A percentile compares a stretch with the other conserved stretches of the same genome.
Conservation (phyloP, 2,329 filamentous ascomycete species). For the Ophiostoma populinum region DNA sequence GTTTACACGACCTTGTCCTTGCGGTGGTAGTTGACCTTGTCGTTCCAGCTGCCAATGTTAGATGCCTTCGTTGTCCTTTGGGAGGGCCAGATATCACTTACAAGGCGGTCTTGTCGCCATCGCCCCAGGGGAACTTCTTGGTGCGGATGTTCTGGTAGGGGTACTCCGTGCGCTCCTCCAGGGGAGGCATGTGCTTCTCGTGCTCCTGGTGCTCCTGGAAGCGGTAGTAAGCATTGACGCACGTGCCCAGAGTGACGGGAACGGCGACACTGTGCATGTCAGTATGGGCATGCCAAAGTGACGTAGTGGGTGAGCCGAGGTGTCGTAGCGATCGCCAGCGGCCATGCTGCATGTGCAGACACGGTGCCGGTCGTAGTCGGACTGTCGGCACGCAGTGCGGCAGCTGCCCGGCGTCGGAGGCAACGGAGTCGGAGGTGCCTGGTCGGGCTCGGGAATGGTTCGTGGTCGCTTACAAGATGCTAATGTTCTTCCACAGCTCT, state of each 20-base stretch:
- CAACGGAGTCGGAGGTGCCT: no score
- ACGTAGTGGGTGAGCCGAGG: no score
- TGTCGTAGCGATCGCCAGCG: no score
- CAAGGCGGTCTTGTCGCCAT: slow-evolving; percentile 62
- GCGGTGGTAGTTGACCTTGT: slow-evolving; percentile 92
- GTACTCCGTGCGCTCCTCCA: slow-evolving; percentile 87
- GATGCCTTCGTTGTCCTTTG: neutral
- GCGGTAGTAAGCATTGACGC: slow-evolving; percentile 72
- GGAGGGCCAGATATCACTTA: slow-evolving; percentile 5
- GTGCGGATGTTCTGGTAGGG: slow-evolving; percentile 93
- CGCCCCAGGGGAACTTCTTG: slow-evolving; percentile 90
- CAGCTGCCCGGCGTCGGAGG: no score
- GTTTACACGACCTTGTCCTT: slow-evolving; percentile 47
- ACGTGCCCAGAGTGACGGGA: slow-evolving; percentile 53
- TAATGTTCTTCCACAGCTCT: slow-evolving; percentile 95
- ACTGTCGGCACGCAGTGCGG: no score
- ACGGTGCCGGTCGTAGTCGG: no score
- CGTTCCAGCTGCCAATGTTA: slow-evolving; percentile 59
- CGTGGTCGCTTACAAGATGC: slow-evolving; percentile 59
- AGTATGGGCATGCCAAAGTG: slow-evolving; percentile 1
- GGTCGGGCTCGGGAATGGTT: no score
- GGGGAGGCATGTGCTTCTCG: slow-evolving; percentile 65
- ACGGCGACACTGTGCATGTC: slow-evolving; percentile 44
- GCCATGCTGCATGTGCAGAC: no score
- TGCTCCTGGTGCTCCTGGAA: slow-evolving; percentile 98